Conservation (phyloP, 805 yeast genomes). For the Blastobotrys americana region DNA sequence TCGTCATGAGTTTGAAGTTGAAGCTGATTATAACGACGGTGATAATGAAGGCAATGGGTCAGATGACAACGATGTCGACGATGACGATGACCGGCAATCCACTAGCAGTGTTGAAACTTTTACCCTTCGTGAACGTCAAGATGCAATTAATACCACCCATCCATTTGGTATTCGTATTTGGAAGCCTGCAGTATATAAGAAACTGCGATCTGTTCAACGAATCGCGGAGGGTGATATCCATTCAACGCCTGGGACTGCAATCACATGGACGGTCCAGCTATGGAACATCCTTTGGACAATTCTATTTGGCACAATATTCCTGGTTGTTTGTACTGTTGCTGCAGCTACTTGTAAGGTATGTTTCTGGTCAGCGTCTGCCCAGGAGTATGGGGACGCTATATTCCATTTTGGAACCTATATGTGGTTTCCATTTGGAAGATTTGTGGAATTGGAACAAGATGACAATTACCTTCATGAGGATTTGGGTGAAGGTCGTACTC, state of each 20-base stretch:
- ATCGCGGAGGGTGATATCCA: slow-evolving; percentile 93
- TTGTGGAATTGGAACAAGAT: slow-evolving; percentile 70
- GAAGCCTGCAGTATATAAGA: slow-evolving; percentile 96
- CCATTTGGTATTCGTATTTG: slow-evolving; percentile 98
- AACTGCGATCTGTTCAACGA: slow-evolving; percentile 80
- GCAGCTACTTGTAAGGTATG: slow-evolving; percentile 39
- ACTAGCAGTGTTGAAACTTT: slow-evolving; percentile 61
- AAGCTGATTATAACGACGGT: slow-evolving; percentile 13
- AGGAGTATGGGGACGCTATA: slow-evolving; percentile 55
- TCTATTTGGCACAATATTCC: slow-evolving; percentile 62
- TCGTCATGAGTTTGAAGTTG: neutral
- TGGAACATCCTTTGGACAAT: slow-evolving; percentile 69
- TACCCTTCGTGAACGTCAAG: slow-evolving; percentile 86
- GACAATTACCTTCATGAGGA: slow-evolving; percentile 80
- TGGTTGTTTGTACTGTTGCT: slow-evolving; percentile 44
- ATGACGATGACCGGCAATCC: slow-evolving; percentile 26
- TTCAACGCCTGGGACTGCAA: slow-evolving; percentile 49
- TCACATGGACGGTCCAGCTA: slow-evolving; percentile 54
- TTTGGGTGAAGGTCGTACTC: slow-evolving; percentile 76
- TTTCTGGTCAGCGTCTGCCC: slow-evolving; percentile 41
- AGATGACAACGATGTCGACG: slow-evolving; percentile 20
- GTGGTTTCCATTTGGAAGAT: slow-evolving; percentile 82
- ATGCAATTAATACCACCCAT: slow-evolving; percentile 92
- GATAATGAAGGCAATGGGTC: slow-evolving; percentile 12
- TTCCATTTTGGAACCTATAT: slow-evolving; percentile 63